Conservation (phyloP, 305 asterid species). For the Coffea humblotiana region DNA sequence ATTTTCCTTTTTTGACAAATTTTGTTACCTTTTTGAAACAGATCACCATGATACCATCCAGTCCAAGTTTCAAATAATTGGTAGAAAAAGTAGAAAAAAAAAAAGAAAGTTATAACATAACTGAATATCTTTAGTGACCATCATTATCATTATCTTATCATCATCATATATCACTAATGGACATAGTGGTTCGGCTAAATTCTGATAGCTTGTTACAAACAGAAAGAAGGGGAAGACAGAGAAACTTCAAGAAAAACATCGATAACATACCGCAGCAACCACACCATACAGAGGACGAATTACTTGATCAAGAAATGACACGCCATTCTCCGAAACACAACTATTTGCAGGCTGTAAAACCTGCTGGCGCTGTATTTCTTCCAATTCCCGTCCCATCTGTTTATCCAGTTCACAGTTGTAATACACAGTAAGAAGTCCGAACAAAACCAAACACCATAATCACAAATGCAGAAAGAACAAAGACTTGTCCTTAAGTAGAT, state of each 20-base stretch:
- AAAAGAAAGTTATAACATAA: neutral
- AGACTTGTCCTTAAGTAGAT: neutral
- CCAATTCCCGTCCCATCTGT: conserved; percentile 98
- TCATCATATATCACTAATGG: neutral
- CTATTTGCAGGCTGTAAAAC: conserved; percentile 83
- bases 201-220: conserved; percentile 2
- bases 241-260: neutral
- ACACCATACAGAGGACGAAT: conserved; percentile 79
- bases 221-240: neutral
- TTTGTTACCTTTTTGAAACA: neutral
- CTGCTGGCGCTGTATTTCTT: conserved; percentile 64
- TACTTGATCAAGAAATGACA: conserved; percentile 88
- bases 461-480: conserved; percentile 9
- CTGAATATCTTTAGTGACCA: neutral
- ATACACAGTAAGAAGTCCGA: neutral
- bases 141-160: neutral
- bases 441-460: conserved; percentile 3
- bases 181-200: neutral
- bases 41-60: neutral
- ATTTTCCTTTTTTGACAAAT: neutral
- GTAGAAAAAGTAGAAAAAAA: neutral
- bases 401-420: conserved; percentile 29
- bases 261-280: conserved; percentile 72
- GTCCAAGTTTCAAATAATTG: neutral
- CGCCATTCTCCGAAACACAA: conserved; percentile 73